These are phyloP conservation scores for Mucor lusitanicus DNA, from an alignment of 371 early-diverging fungal species.

Conservation along the genomic window DNA sequence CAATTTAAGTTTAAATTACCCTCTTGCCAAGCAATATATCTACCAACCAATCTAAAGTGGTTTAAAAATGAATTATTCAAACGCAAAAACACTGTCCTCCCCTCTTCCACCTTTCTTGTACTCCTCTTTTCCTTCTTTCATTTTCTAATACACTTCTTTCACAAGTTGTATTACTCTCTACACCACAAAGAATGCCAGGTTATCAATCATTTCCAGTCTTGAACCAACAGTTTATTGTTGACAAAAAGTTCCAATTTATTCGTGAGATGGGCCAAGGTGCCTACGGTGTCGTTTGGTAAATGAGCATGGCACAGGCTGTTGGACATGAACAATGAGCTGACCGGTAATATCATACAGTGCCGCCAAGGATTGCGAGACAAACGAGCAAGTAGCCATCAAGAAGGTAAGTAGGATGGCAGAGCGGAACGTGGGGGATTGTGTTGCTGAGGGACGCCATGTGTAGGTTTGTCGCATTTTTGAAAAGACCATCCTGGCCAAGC, in stretches of 20 bases:
- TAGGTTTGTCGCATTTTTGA: conserved; percentile 67
- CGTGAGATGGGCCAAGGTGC: conserved; percentile 93
- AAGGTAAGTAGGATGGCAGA: conserved; percentile 57
- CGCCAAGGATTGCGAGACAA: conserved; percentile 76
- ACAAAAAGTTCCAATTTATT: conserved; percentile 77
- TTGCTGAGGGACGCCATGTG: neutral
- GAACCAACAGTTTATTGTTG: conserved; percentile 73
- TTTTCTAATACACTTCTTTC: neutral
- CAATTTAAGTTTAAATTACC: neutral
- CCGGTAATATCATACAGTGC: conserved; percentile 50
- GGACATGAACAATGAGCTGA: neutral
- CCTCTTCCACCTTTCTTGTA: neutral
- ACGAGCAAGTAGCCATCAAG: conserved; percentile 91
- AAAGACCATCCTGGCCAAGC: conserved; percentile 82
- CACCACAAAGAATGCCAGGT: conserved; percentile 30
- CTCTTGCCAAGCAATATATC: neutral
- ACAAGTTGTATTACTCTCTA: neutral
- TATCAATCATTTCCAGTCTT: conserved; percentile 68
- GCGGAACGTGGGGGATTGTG: too few species aligned
- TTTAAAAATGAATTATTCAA: neutral
- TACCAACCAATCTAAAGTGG: neutral
- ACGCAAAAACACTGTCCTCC: neutral
- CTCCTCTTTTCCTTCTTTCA: neutral
- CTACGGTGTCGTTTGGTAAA: conserved; percentile 88
- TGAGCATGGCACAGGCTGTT: neutral